Percentiles rank a stretch among this genome's conserved stretches.
Conservation (phyloP, 2,329 filamentous ascomycete species). For the Talaromyces sp. region DNA sequence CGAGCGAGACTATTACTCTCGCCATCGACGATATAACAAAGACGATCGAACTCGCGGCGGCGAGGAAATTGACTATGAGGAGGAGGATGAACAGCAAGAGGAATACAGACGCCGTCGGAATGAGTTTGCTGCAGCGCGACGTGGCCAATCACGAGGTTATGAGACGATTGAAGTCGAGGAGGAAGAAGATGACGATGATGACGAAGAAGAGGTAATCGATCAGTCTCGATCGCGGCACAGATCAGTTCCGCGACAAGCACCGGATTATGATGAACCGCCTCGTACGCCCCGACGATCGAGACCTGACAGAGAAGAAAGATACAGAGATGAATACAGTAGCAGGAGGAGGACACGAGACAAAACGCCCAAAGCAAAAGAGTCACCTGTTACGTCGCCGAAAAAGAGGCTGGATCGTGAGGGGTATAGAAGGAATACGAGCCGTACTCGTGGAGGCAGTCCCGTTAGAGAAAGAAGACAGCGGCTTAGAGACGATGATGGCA, state of each 20-base stretch:
- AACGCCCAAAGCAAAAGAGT: constrained; percentile 34
- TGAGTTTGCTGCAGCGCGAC: constrained; percentile 15
- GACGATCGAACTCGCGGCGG: constrained; percentile 20
- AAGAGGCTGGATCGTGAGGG: constrained; percentile 36
- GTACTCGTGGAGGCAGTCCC: constrained; percentile 26
- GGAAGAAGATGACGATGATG: constrained; percentile 18
- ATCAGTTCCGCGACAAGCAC: not conserved
- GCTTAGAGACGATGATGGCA: constrained; percentile 24
- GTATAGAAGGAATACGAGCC: constrained; percentile 29
- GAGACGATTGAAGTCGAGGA: constrained; percentile 21
- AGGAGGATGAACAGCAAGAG: constrained; percentile 9
- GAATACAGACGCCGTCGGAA: constrained; percentile 19
- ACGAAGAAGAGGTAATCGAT: not conserved
- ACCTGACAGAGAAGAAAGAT: constrained; percentile 25
- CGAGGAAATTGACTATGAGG: constrained; percentile 10
- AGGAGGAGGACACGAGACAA: constrained; percentile 20
- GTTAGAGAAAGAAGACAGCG: constrained; percentile 24
- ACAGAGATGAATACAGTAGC: constrained; percentile 4
- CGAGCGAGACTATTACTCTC: constrained; percentile 30
- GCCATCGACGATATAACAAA: constrained; percentile 31
- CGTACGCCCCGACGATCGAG: constrained; percentile 30
- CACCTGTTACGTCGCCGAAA: constrained; percentile 35
- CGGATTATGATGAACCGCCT: constrained; percentile 7
- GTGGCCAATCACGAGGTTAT: constrained; percentile 24
- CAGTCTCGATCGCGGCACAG: constrained; percentile 1